phyloP scores from a whole-genome alignment of 768 basidiomycete species.

The Auriscalpium vulgare region DNA sequence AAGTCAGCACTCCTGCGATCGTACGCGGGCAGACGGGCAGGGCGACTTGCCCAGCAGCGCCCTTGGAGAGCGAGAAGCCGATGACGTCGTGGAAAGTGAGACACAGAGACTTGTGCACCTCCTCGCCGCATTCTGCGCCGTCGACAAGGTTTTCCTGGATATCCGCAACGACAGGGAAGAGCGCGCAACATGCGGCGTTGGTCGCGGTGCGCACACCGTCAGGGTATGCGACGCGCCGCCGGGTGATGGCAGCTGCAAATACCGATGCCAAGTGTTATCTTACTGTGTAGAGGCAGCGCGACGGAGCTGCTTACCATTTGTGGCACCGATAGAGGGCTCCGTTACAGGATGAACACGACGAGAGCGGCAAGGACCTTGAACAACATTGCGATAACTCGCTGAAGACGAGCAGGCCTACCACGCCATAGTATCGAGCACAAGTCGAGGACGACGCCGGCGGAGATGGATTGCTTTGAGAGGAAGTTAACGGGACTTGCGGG shows the following conservation, averaged over 20 bases:
- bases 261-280: background rate
- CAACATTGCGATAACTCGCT: slow-evolving; percentile 11
- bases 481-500: too few species aligned
- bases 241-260: slow-evolving; percentile 14
- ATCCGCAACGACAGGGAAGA: slow-evolving; percentile 24
- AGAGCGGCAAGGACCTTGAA: slow-evolving; percentile 15
- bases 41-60: slow-evolving; percentile 7
- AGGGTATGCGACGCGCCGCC: slow-evolving; percentile 22
- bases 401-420: too few species aligned
- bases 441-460: too few species aligned
- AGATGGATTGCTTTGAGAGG: too few species aligned
- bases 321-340: background rate
- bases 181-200: slow-evolving; percentile 24
- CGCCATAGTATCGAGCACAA: too few species aligned
- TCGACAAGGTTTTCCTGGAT: slow-evolving; percentile 23
- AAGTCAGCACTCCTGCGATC: background rate
- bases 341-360: slow-evolving; percentile 1
- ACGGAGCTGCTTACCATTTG: slow-evolving; percentile 8
- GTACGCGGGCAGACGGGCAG: background rate
- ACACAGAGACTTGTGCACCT: slow-evolving; percentile 22
- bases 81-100: slow-evolving; percentile 23
- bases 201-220: slow-evolving; percentile 20
- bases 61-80: slow-evolving; percentile 8
- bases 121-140: slow-evolving; percentile 22
- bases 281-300: background rate